These are phyloP conservation scores for Phytophthora capsici DNA, from an alignment of 352 stramenopile species.

Conservation along the genomic window DNA sequence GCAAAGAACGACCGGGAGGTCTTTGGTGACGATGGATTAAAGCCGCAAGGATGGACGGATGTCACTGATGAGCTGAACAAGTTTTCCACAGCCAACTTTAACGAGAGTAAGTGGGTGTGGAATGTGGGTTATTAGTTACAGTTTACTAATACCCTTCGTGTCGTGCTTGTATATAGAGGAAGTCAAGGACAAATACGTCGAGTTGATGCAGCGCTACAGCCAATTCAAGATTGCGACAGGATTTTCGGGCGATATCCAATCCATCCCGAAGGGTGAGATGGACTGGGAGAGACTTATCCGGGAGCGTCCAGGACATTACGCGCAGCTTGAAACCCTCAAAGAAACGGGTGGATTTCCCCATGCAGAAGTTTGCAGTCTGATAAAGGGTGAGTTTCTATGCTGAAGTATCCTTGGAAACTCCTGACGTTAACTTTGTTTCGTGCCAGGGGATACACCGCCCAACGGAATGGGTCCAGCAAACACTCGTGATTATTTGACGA, in stretches of 20 bases:
- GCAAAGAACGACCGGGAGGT: constrained; percentile 30
- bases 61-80: constrained; percentile 36
- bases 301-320: constrained; percentile 31
- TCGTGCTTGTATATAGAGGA: constrained; percentile 25
- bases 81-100: constrained; percentile 28
- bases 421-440: neutral
- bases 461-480: constrained; percentile 19
- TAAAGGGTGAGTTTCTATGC: constrained; percentile 27
- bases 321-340: constrained; percentile 32
- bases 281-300: constrained; percentile 41
- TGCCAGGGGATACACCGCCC: constrained; percentile 25
- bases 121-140: neutral
- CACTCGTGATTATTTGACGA: constrained; percentile 28
- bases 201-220: constrained; percentile 37
- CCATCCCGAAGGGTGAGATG: constrained; percentile 21
- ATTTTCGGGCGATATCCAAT: constrained; percentile 20
- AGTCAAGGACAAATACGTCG: constrained; percentile 43
- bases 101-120: constrained; percentile 24
- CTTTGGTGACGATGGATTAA: constrained; percentile 27
- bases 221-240: constrained; percentile 40
- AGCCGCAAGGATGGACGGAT: constrained; percentile 31
- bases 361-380: constrained; percentile 37
- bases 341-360: constrained; percentile 36
- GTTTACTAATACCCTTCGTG: neutral
- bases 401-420: neutral